phyloP scores from a whole-genome alignment of 1,284 basidiomycete genomes.

The Leccinum laetum region DNA sequence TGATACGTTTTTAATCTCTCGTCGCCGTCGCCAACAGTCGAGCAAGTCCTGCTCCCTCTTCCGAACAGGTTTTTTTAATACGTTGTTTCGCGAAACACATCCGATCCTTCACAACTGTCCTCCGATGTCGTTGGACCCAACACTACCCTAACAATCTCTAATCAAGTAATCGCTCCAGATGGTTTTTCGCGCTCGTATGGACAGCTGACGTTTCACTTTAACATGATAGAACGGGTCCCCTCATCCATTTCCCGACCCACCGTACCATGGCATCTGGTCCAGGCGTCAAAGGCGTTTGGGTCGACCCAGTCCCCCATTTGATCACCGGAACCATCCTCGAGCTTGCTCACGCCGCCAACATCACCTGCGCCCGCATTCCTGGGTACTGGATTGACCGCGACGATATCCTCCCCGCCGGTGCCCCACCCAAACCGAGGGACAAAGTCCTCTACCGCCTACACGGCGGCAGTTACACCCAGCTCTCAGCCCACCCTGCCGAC shows the following conservation, averaged over 20 bases:
- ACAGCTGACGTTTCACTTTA: background rate
- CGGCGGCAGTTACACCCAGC: slow-evolving; percentile 31
- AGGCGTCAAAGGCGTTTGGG: slow-evolving; percentile 25
- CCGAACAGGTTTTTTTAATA: no score
- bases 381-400: slow-evolving; percentile 39
- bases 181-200: no score
- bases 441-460: slow-evolving; percentile 37
- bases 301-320: slow-evolving; percentile 21
- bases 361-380: slow-evolving; percentile 32
- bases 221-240: slow-evolving; percentile 16
- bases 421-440: slow-evolving; percentile 32
- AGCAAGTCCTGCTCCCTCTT: no score
- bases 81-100: no score
- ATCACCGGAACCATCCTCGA: slow-evolving; percentile 18
- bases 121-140: no score
- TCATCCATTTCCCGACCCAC: slow-evolving; percentile 18
- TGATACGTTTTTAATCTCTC: no score
- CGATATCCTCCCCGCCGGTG: slow-evolving; percentile 11
- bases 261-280: slow-evolving; percentile 16
- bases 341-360: slow-evolving; percentile 20
- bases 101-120: no score
- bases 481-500: slow-evolving; percentile 28
- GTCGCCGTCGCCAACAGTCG: no score
- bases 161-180: no score
- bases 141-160: no score